A percentile compares a stretch with the other conserved stretches of the same genome.
Conservation (phyloP, 2,329 filamentous ascomycete species). For the Fusarium lyarnte region DNA sequence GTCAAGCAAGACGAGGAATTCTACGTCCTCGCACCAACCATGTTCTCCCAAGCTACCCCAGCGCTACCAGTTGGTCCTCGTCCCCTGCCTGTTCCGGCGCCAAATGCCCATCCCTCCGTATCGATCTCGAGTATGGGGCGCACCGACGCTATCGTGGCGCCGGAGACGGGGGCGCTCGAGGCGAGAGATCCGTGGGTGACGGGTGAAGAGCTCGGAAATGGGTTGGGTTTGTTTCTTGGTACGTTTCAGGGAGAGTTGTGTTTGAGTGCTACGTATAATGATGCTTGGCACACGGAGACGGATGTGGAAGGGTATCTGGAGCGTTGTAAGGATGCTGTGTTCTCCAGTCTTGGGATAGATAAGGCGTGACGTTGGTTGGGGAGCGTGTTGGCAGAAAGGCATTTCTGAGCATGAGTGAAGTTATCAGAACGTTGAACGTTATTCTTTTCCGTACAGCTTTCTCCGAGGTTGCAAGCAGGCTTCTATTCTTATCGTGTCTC, state of each 20-base stretch:
- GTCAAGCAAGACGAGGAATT: conserved; percentile 47
- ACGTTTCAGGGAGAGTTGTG: conserved; percentile 50
- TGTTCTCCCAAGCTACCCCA: conserved; percentile 35
- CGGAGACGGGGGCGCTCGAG: conserved; percentile 41
- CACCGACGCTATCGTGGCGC: conserved; percentile 48
- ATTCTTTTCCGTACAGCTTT: not conserved
- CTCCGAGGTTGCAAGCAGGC: accelerated
- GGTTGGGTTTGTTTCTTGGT: conserved; percentile 52
- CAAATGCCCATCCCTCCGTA: conserved; percentile 41
- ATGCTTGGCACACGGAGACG: conserved; percentile 51
- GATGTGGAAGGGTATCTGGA: conserved; percentile 37
- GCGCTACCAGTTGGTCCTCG: conserved; percentile 7
- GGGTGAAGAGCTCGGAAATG: conserved; percentile 55
- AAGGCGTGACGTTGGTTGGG: too few species aligned
- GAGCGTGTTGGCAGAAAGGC: too few species aligned
- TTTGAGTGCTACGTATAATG: conserved; percentile 54
- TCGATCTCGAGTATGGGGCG: conserved; percentile 49
- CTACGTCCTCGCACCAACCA: conserved; percentile 36
- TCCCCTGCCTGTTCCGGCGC: conserved; percentile 37
- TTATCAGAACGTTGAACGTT: not conserved
- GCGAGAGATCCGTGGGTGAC: conserved; percentile 54
- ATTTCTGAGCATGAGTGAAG: not conserved
- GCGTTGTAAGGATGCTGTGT: conserved; percentile 25
- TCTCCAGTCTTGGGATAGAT: not conserved
- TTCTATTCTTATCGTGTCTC: too few species aligned